Base-by-base conservation (phyloP, 1,139 yeast species). In the Suhomyces anneliseae region DNA sequence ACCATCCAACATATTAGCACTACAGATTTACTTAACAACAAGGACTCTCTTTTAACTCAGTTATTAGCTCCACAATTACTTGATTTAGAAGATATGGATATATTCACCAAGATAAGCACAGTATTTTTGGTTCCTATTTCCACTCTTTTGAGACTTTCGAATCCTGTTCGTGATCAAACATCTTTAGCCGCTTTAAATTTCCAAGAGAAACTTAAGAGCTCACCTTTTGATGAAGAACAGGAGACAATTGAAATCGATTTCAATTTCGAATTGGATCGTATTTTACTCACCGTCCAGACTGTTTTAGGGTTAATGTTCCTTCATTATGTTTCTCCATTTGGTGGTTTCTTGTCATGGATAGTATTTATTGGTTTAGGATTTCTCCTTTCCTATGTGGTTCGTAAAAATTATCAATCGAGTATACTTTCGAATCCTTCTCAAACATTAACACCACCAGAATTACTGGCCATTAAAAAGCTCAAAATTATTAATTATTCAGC, bases 81-180 rank as follows among this genome's bases (percentile, higher is more conserved):
- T 6, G 54, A 47, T 11, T 50, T 53, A 11, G 31, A 27, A 2
- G 45, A 50, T 1, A 45, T 37, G 24, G 48, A 47, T 27, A 8
- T 56, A 1, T 10, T 42, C 6, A 50, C 50, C 31, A 60, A 59
- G 48, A 11, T 65, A 7, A 58, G 65, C 42, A 60, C 62, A 6
- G 38, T 74, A 2, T 42, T 74, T n/a, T 57, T 76, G 7, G 47
- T 76, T 1, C 85, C 85, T 1, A 61, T 79, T 1, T 68, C 76
- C 1, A 50, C 78, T 1, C 39, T 78, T 3, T 63, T 82, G 14
- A 68, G 79, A 19, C 36, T 78, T 5, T 72, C 84, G 0, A 68
- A 76, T 1, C 87, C 87, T 0, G 83, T 80, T 1, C 47, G 70
- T 37, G 68, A 67, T 36, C 59, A 61, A 31, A 33, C 55, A 0